Conservation (phyloP, 805 yeast genomes). For the Naumovozyma baii region DNA sequence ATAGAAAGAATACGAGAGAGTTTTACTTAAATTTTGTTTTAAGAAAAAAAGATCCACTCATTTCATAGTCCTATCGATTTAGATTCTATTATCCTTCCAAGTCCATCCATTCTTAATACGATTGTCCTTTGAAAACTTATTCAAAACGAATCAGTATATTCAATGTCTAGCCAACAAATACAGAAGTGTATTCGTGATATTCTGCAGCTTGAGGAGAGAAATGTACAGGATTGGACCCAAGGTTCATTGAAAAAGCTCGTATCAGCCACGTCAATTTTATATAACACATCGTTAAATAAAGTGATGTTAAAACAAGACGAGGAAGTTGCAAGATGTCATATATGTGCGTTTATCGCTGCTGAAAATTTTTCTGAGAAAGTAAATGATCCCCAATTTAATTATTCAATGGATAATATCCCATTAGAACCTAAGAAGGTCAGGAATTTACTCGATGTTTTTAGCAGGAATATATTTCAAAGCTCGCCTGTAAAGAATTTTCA, state of each 20-base stretch:
- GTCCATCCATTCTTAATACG: no score
- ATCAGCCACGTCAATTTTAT: conserved; percentile 30
- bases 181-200: conserved; percentile 24
- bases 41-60: no score
- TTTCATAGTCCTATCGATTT: no score
- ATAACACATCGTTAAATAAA: conserved; percentile 43
- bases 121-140: not conserved
- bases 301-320: conserved; percentile 43
- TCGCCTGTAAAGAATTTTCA: conserved; percentile 24
- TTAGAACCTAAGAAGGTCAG: conserved; percentile 38
- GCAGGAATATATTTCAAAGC: conserved; percentile 31
- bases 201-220: conserved; percentile 13
- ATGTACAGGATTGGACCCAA: conserved; percentile 19
- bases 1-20: no score
- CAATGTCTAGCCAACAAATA: conserved; percentile 24
- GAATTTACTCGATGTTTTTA: conserved; percentile 38
- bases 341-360: conserved; percentile 55
- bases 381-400: conserved; percentile 38
- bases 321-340: conserved; percentile 57
- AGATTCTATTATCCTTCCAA: no score
- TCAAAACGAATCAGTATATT: not conserved
- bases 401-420: conserved; percentile 42
- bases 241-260: conserved; percentile 21
- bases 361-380: conserved; percentile 36
- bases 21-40: no score